Base-by-base conservation (phyloP, 495 filamentous ascomycete genomes). In the Podospora pseudopauciseta region DNA sequence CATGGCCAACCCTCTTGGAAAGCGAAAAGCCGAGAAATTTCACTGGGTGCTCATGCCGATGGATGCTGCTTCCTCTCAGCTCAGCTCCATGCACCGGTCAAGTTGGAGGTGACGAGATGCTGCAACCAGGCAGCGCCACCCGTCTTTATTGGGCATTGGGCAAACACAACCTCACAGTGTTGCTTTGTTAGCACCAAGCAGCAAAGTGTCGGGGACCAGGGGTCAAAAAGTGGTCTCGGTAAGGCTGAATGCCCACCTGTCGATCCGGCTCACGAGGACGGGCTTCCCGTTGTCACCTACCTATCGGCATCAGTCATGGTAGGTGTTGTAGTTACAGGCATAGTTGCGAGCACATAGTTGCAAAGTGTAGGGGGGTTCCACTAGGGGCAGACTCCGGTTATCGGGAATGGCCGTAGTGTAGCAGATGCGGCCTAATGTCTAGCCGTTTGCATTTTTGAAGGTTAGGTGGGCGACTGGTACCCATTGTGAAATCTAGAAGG, bases 121-220 rank as follows among this genome's bases (percentile, higher is more conserved):
- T 57, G 55, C 55, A 57, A 60, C 19, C 20, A 27, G n/a, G 58
- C 23, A 20, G 58, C 23, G 58, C 58, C 58, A 60, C 58, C 58
- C 23, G 58, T 15, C 20, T 60, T 60, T 11, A 61, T 61, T 61
- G 59, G 59, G 59, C 27, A 61, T 32, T 61, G 59, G 59, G 30
- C 30, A 61, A 30, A 61, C 59, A 30, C 59, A 61, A 61, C 59
- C 59, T 30, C 56, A 59, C 26, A 61, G n/a, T 32, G 3, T 49
- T 49, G 39, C 39, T 49, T 49, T 13, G 39, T 13, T 49, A 32
- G 30, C 30, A 32, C 30, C 30, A 3, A 13, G 39, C 39, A 49
- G 39, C 39, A 16, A 49, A 49, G 39, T 49, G 39, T 49, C 39
- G 39, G 39, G 39, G 39, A 49, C 39, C 39, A 49, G 39, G 39